Evolutionary conservation across 2,329 filamentous ascomycete species (phyloP), one percentile per base, ranked within the genome.

Genomic region (Graphilbum ipis-grandicollis): DNA sequence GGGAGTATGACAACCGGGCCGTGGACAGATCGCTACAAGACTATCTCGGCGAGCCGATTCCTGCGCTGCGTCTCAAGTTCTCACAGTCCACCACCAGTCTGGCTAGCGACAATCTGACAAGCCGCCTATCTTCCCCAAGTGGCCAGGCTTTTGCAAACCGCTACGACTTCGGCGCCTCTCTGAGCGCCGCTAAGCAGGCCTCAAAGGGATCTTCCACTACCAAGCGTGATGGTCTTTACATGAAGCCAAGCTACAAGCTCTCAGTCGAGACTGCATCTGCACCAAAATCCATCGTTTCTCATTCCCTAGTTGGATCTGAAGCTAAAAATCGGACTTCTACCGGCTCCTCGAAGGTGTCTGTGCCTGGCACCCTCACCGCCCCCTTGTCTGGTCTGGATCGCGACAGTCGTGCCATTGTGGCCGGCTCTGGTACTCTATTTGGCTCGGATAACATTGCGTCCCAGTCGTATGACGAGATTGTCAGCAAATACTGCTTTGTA

Each of bases 401-500:
- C 22, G 34, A 37, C 35, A 26, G 36, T 5, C 36, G 35, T 9
- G 28, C 31, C 13, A 41, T 39, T 13, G 17, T 36, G 19, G 18
- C 38, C 15, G 37, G 38, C 4, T 35, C 41, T 19, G 36, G 51
- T 48, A 49, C 50, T 49, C 44, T 37, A 32, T 46, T 39, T 30
- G 40, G 65, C 63, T 55, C 58, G 44, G 47, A 60, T 34, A 59
- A 58, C 50, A 77, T 93, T 46, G 73, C 86, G 42, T 92, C 85
- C 45, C 76, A 83, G 42, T 86, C 88, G 41, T 96, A 98, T 56
- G 83, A 92, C 60, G 90, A 98, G 60, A 71, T 98, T 46, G 80
- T 98, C 57, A 86, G 93, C 66, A 94, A 93, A 66, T 98, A 93
- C 68, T 98, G 90, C 70, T 98, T 96, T 74, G 88, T 94, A 88